phyloP scores from a whole-genome alignment of 257 asterid species.

The Schizonepeta tenuifolia region DNA sequence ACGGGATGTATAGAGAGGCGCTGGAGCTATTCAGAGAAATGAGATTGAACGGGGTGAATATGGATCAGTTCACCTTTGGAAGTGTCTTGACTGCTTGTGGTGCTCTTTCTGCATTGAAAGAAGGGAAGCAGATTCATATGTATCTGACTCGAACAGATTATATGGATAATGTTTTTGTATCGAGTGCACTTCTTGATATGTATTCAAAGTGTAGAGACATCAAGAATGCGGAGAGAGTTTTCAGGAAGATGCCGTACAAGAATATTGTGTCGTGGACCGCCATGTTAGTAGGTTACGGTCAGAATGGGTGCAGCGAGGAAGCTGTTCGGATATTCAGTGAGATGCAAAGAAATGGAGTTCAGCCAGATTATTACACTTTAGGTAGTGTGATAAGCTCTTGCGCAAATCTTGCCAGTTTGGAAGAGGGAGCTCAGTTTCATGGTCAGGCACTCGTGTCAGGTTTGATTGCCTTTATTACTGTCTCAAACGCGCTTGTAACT shows the following conservation, averaged over 20 bases:
- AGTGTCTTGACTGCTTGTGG: slow-evolving; percentile 89
- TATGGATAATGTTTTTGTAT: slow-evolving; percentile 69
- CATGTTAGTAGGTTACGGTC: slow-evolving; percentile 93
- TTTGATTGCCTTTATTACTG: slow-evolving; percentile 63
- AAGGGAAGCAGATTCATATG: slow-evolving; percentile 86
- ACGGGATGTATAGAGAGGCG: slow-evolving; percentile 60
- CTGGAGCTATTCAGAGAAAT: slow-evolving; percentile 56
- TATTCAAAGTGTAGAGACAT: slow-evolving; percentile 78
- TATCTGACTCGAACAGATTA: slow-evolving; percentile 62
- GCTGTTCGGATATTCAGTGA: slow-evolving; percentile 69
- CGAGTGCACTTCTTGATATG: slow-evolving; percentile 92
- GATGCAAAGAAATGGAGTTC: slow-evolving; percentile 69
- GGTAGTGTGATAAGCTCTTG: slow-evolving; percentile 96
- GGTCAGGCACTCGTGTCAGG: slow-evolving; percentile 74
- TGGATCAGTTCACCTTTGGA: slow-evolving; percentile 91
- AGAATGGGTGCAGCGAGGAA: slow-evolving; percentile 85
- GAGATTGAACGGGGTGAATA: slow-evolving; percentile 59
- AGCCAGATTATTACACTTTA: slow-evolving; percentile 71
- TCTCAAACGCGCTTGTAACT: slow-evolving; percentile 85
- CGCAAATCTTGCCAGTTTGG: slow-evolving; percentile 89
- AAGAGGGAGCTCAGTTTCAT: slow-evolving; percentile 93
- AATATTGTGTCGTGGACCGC: slow-evolving; percentile 94
- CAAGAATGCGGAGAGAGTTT: slow-evolving; percentile 67
- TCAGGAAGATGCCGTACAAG: slow-evolving; percentile 59
- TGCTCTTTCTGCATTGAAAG: slow-evolving; percentile 54